These are phyloP conservation scores for Starmerella powellii DNA, from an alignment of 805 yeast genomes.

Conservation along the genomic window DNA sequence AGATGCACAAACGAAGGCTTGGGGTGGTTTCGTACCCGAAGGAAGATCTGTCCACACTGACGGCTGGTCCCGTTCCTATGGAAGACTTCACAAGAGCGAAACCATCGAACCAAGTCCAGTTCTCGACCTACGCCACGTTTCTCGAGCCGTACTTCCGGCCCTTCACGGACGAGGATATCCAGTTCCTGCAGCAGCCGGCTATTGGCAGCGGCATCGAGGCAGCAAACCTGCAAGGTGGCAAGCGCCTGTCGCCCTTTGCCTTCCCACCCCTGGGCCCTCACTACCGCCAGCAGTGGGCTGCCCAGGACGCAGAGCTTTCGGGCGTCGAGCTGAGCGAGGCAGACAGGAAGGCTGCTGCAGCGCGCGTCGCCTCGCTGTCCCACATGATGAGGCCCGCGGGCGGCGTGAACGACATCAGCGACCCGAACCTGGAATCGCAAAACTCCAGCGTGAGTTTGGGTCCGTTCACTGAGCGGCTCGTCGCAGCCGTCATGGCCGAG, in stretches of 20 bases:
- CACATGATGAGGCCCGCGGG: constrained; percentile 17
- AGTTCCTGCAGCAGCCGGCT: constrained; percentile 51
- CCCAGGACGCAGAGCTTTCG: constrained; percentile 18
- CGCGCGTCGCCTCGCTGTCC: constrained; percentile 5
- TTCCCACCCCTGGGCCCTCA: constrained; percentile 78
- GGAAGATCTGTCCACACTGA: constrained; percentile 53
- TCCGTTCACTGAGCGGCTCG: constrained; percentile 70
- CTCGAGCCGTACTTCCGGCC: constrained; percentile 75
- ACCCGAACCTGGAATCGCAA: constrained; percentile 35
- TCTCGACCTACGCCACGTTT: constrained; percentile 71
- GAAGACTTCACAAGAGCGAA: constrained; percentile 74
- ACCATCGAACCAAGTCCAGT: constrained; percentile 84
- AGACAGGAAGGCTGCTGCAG: constrained; percentile 52
- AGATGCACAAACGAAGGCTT: constrained; percentile 58
- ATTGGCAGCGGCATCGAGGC: constrained; percentile 30
- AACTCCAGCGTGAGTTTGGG: constrained; percentile 69
- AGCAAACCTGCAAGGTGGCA: constrained; percentile 22
- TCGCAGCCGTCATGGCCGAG: constrained; percentile 58
- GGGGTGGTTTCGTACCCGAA: constrained; percentile 89
- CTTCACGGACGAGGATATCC: constrained; percentile 68
- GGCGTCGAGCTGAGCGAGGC: constrained; percentile 10
- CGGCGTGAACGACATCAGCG: constrained; percentile 12
- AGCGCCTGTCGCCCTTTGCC: constrained; percentile 44
- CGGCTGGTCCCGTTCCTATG: constrained; percentile 85
- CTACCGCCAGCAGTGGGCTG: constrained; percentile 72